Evolutionary conservation across 345 rosid genomes (phyloP), one percentile per base, ranked within the genome.

Genomic region (Populus nigra): DNA sequence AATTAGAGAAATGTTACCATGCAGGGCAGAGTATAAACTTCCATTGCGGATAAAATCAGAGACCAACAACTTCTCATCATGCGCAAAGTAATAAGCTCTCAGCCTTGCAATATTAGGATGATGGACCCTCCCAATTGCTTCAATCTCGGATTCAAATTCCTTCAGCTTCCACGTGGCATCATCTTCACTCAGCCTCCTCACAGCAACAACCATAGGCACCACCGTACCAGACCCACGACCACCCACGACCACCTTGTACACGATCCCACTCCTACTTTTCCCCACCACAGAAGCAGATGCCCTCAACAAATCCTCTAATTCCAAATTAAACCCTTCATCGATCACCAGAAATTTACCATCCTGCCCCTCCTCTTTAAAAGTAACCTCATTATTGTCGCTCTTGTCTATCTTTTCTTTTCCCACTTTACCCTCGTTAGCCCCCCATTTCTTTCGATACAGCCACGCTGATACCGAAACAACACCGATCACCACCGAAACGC

Each of bases 261-360:
- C 89, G 0, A 96, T 93, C 69, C 99, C 99, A 69, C 91, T 88
- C 85, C 92, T 86, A 67, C 96, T 87, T 78, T 96, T 96, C 41
- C 98, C 99, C 33, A 91, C 91, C 53, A 96, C 99, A 78, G 87
- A 92, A 7, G 99, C 99, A 0, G 99, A 93, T 4, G 98, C 97
- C 88, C 99, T 92, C 78, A 96, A 73, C 86, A 96, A 68, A 82
- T 92, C 98, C 85, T 96, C 98, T 3, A 96, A 81, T 55, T 93
- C 98, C 73, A 96, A 71, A 83, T 82, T 82, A 72, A 96, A 93
- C 63, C 94, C 96, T 71, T 92, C 98, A 41, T 93, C 99, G 0
- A 93, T 66, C 72, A 89, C 91, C 18, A 83, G 79, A 73, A 90
- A 90, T 83, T 89, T 92, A 84, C 94, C 94, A 16, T 81, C 84